Evolutionary conservation across 83 land plant species (phyloP), one percentile per base, ranked within the genome.

Genomic region (Picea engelmannii): DNA sequence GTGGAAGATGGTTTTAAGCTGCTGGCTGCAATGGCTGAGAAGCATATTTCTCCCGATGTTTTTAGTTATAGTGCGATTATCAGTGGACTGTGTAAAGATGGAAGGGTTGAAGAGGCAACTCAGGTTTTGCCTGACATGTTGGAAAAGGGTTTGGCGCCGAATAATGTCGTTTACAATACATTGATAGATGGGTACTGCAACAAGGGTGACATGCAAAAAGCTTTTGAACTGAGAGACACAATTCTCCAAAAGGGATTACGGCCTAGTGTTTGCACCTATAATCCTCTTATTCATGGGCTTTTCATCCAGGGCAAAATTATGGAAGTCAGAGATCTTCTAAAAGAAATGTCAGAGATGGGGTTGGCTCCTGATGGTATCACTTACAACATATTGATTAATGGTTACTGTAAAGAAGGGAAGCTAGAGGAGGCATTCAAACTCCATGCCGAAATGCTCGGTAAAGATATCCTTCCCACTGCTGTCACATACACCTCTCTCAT

Each of bases 401-500:
- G 90, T 21, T 85, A 87, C 23, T 86, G 81, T 66, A 90, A 87
- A 62, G 87, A 83, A 74, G 93, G 88, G 27, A 88, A 87, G 71
- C 79, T 81, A 31, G 84, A 85, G 82, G 89, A 90, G 80, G 96
- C 91, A 5, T 85, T 95, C 64, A 65, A 79, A 15, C 82, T 88
- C 13, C 83, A 83, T 80, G 85, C 92, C 76, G 88, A 87, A 44
- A 90, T 93, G 93, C 42, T 76, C 59, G 62, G 17, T 0, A 84
- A 78, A 49, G 90, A 90, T 11, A 83, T 93, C 74, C 20, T 47
- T 17, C 91, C 94, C 1, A 83, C 92, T 40, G 73, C 25, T 31
- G 84, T 85, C 44, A 86, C 91, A 17, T 92, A 95, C 78, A 95
- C 93, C 70, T 90, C 92, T 64, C 85, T 90, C 24, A 89, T 95